A percentile compares a stretch with the other conserved stretches of the same genome.
phyloP scores from a whole-genome alignment of 306 rosid species.

The Fragaria nilgerrensis region DNA sequence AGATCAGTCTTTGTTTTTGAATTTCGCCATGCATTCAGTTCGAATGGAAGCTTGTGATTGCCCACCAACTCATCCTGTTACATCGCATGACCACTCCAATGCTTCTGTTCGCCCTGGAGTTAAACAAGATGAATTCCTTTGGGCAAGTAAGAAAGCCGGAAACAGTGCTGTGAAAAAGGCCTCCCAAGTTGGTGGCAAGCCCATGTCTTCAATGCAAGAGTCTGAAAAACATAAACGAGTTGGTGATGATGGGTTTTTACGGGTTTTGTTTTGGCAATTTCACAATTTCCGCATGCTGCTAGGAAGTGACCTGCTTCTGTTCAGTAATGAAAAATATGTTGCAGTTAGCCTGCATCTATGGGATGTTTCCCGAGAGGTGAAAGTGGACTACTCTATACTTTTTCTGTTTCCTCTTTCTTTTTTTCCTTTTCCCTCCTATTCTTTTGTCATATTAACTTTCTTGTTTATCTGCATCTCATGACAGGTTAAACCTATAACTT shows the following conservation, averaged over 20 bases:
- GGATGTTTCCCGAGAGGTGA: conserved; percentile 89
- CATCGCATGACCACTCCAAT: conserved; percentile 55
- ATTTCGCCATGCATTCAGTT: conserved; percentile 97
- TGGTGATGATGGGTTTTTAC: conserved; percentile 63
- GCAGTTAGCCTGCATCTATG: conserved; percentile 97
- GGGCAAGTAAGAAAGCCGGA: conserved; percentile 63
- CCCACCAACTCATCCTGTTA: conserved; percentile 68
- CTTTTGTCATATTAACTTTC: conserved; percentile 8
- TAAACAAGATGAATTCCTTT: conserved; percentile 35
- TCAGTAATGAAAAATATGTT: conserved; percentile 90
- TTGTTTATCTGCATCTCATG: conserved; percentile 22
- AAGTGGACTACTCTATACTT: conserved; percentile 19
- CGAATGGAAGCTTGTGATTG: conserved; percentile 99
- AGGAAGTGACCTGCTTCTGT: conserved; percentile 89
- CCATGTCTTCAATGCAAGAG: conserved; percentile 65
- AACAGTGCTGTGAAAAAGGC: conserved; percentile 57
- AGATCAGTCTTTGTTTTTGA: conserved; percentile 81
- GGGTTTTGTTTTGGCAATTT: conserved; percentile 94
- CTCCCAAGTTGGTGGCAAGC: conserved; percentile 82
- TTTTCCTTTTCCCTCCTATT: not conserved
- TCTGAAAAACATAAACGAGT: conserved; percentile 78
- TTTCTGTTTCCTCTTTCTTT: not conserved
- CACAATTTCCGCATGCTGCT: conserved; percentile 97
- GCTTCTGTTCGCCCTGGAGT: conserved; percentile 74
- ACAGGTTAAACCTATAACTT: conserved; percentile 86